Conservation (phyloP, 805 yeast species). For the Kregervanrija pseudodelftensis region DNA sequence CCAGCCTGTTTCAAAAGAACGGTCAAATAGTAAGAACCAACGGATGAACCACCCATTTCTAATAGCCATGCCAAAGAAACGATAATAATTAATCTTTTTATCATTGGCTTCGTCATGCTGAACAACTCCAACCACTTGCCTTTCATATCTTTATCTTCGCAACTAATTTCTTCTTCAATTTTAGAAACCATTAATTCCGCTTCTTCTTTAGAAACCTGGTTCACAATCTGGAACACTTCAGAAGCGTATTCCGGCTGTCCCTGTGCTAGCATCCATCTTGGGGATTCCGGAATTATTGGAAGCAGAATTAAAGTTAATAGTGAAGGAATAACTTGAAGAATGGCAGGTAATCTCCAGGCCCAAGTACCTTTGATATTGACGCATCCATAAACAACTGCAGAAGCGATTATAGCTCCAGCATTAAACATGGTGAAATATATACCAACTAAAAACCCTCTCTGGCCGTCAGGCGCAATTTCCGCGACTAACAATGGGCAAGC, state of each 20-base stretch:
- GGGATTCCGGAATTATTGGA: slow-evolving; percentile 35
- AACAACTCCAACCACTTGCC: slow-evolving; percentile 15
- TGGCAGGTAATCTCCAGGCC: slow-evolving; percentile 50
- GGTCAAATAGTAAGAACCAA: slow-evolving; percentile 39
- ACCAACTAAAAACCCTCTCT: slow-evolving; percentile 28
- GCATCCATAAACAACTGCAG: slow-evolving; percentile 32
- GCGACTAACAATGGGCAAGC: slow-evolving; percentile 25
- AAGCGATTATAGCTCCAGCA: slow-evolving; percentile 38
- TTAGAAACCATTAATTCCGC: not conserved
- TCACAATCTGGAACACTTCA: not conserved
- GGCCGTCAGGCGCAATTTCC: slow-evolving; percentile 22
- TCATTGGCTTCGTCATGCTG: slow-evolving; percentile 26
- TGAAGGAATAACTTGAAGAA: slow-evolving; percentile 41
- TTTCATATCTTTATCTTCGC: too few species aligned
- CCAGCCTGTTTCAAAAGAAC: slow-evolving; percentile 21
- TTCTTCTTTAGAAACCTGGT: not conserved
- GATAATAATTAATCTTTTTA: slow-evolving; percentile 30
- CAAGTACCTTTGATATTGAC: slow-evolving; percentile 31
- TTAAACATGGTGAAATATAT: slow-evolving; percentile 37
- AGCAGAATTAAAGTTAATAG: slow-evolving; percentile 29
- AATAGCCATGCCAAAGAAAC: slow-evolving; percentile 24
- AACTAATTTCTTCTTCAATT: too few species aligned
- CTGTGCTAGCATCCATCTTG: slow-evolving; percentile 29
- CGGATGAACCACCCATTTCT: slow-evolving; percentile 39
- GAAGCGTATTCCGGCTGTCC: slow-evolving; percentile 32